Evolutionary conservation across 2,329 filamentous ascomycete genomes (phyloP).

Genomic region (Colletotrichum sp.): DNA sequence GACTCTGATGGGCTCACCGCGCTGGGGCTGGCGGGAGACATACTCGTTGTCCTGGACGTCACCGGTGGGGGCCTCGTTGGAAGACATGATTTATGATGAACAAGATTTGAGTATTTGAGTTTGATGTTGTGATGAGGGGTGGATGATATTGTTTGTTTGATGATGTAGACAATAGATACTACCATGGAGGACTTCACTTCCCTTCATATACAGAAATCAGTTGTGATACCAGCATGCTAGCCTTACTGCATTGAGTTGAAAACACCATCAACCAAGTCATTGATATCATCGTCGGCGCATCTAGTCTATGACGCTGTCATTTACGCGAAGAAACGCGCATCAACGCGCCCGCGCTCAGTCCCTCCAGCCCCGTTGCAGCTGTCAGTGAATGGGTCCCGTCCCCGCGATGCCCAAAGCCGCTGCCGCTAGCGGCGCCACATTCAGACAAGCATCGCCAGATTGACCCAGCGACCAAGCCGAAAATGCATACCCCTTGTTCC

Average conservation of each 20-base stretch:
- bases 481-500: neutral
- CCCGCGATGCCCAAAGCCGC: neutral
- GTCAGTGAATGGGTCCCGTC: neutral
- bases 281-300: neutral
- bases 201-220: neutral
- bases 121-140: too few relatives aligned
- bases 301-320: slow-evolving; percentile 22
- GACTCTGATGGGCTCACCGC: slow-evolving; percentile 34
- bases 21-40: slow-evolving; percentile 34
- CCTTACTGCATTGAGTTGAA: neutral
- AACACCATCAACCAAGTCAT: neutral
- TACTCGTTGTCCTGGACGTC: slow-evolving; percentile 26
- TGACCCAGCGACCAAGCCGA: neutral
- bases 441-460: neutral
- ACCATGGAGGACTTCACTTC: neutral
- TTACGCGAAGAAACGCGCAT: slow-evolving; percentile 11
- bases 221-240: neutral
- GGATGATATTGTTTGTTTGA: too few relatives aligned
- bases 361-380: neutral
- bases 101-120: too few relatives aligned
- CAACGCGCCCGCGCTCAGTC: neutral
- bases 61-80: neutral
- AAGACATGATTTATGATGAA: slow-evolving; percentile 2
- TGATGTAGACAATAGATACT: fast-evolving
- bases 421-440: slow-evolving; percentile 13